Conservation (phyloP, 169 alveolate genomes). For the Cryptosporidium sp. region DNA sequence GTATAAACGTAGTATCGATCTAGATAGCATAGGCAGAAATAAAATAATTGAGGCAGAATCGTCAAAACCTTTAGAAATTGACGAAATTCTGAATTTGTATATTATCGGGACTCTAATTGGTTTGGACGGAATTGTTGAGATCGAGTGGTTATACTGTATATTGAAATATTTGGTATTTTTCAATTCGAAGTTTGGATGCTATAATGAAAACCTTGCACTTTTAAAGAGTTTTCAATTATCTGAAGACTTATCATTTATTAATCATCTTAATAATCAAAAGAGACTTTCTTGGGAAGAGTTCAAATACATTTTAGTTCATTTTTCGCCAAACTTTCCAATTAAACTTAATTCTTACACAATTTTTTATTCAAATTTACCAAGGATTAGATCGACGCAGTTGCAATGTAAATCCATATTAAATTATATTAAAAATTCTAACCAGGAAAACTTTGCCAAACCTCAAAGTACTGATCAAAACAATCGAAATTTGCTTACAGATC, state of each 20-base stretch:
- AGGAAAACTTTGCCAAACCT: background rate
- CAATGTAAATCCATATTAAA: conserved; percentile 27
- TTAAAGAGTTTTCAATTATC: conserved; percentile 19
- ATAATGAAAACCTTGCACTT: background rate
- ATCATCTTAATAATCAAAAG: background rate
- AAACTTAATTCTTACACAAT: conserved; percentile 34
- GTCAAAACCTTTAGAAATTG: conserved; percentile 8
- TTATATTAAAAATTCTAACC: background rate
- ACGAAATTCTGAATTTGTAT: conserved; percentile 19
- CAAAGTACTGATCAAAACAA: background rate
- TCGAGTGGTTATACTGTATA: conserved; percentile 55
- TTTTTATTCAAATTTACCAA: conserved; percentile 13
- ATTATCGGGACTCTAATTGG: conserved; percentile 46
- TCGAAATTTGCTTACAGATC: background rate
- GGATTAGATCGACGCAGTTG: background rate
- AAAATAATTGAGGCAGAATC: conserved; percentile 6
- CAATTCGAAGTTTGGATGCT: conserved; percentile 1
- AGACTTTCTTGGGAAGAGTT: conserved; percentile 65
- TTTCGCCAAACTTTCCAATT: conserved; percentile 69
- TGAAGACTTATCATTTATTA: conserved; percentile 19
- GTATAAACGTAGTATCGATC: background rate
- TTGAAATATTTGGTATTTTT: conserved; percentile 32
- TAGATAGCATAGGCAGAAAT: conserved; percentile 10
- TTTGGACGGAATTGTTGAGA: conserved; percentile 24
- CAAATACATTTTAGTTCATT: conserved; percentile 36